Evolutionary conservation across 1,284 basidiomycete species (phyloP).

Genomic region (Ceratobasidium papillatum): DNA sequence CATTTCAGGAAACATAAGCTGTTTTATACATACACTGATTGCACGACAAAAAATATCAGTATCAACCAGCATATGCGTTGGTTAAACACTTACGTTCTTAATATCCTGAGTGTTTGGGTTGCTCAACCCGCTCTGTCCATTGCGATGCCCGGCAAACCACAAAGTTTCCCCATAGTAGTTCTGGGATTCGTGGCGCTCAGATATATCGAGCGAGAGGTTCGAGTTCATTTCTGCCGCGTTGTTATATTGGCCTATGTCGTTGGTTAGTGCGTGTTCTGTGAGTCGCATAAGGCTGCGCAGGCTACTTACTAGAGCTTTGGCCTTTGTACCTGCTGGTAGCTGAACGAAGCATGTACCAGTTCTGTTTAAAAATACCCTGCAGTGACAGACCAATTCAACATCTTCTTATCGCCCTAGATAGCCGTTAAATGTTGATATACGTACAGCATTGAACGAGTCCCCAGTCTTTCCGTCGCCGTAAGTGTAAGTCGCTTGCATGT

Average conservation of each 20-base stretch:
- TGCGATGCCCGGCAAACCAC: neutral
- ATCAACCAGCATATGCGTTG: too few species aligned
- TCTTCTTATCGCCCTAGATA: too few species aligned
- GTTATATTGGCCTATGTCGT: slow-evolving; percentile 8
- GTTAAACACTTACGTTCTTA: neutral
- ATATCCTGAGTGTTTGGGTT: neutral
- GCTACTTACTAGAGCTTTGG: neutral
- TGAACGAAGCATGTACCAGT: slow-evolving; percentile 2
- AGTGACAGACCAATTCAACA: neutral
- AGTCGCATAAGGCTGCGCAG: neutral
- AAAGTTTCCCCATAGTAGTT: neutral
- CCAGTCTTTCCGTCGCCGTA: neutral
- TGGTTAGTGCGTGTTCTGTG: too few species aligned
- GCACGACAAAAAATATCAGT: too few species aligned
- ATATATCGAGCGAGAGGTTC: neutral
- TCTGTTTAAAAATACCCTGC: neutral
- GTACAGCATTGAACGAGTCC: neutral
- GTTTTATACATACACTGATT: neutral
- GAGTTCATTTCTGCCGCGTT: slow-evolving; percentile 5
- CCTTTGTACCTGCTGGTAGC: neutral
- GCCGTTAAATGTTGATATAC: too few species aligned
- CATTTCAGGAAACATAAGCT: too few species aligned
- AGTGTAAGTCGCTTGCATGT: neutral
- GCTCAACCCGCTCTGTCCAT: neutral
- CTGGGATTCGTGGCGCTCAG: neutral